Evolutionary conservation across 306 rosid species (phyloP).

Genomic region (Rubus parviflorus): DNA sequence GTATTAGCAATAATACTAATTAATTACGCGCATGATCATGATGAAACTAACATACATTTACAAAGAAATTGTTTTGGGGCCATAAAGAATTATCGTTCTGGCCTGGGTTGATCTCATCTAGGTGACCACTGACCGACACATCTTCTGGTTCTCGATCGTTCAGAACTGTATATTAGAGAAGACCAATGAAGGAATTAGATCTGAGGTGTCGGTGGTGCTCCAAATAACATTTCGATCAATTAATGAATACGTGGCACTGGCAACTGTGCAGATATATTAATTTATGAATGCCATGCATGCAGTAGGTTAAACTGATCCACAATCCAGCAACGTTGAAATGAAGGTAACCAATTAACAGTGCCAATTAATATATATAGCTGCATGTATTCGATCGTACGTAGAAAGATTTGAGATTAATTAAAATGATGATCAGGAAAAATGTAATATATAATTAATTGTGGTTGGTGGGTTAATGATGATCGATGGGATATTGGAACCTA

Average conservation of each 20-base stretch:
- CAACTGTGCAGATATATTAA: not conserved
- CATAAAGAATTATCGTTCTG: not conserved
- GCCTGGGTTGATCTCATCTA: not conserved
- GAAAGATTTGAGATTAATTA: not conserved
- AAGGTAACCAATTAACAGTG: not conserved
- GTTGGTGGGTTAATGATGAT: conserved; percentile 19
- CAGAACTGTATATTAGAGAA: not conserved
- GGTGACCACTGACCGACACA: conserved; percentile 1
- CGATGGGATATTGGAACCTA: not conserved
- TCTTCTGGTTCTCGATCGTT: not conserved
- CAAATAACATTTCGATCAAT: no score
- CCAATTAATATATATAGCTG: not conserved
- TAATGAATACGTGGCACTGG: not conserved
- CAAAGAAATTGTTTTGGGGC: not conserved
- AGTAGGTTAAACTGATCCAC: not conserved
- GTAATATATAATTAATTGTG: not conserved
- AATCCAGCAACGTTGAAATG: not conserved
- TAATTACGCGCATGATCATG: not conserved
- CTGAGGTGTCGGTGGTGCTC: not conserved
- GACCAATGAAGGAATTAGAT: not conserved
- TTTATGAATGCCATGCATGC: no score
- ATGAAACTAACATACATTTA: not conserved
- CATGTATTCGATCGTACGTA: no score
- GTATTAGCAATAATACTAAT: no score
- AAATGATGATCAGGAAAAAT: not conserved